Base-by-base conservation (phyloP, 768 basidiomycete species). In the Hericium rajendrae region DNA sequence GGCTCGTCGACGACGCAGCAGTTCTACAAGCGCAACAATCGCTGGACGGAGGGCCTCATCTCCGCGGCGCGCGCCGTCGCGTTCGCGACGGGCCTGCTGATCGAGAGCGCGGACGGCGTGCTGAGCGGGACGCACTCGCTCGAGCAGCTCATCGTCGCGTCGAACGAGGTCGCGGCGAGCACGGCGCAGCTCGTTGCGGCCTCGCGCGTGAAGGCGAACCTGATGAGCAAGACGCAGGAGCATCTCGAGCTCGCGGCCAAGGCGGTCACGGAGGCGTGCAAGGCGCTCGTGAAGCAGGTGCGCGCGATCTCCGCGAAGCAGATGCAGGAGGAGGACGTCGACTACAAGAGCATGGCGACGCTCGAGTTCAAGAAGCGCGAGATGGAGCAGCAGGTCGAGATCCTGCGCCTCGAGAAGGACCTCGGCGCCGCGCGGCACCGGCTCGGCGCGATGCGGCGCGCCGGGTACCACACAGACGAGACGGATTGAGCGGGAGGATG, bases 341-440 rank as follows among this genome's bases (percentile, higher is more conserved):
- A 82, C 71, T 97, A 92, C 75, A 88, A 87, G 72, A 85, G 85
- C 61, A 94, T 98, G 91, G 90, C 91, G 3, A 85, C 78, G 46
- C 77, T 97, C 66, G 94, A 99, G 72, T 97, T 94, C 82, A 97
- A 97, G 79, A 88, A 83, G 67, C 80, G 86, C 51, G 95, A 98
- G 80, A 97, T 99, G 94, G 97, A 98, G 74, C 93, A 95, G 67
- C 94, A 97, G 72, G 97, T 98, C n/a, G 91, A 95, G 70, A 97
- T 99, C 63, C 76, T 99, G 63, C 94, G 87, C 68, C 72, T 97
- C 65, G 97, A 98, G 77, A 97, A 97, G 75, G 94, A 97, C 0
- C 76, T 99, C 39, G 89, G 89, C 20, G 94, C 85, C 48, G 88
- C 91, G 18, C 81, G 91, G 60, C 87, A 88, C 69, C 79, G 81